Evolutionary conservation across 176 grass and related monocot species (phyloP).

Genomic region (Coix lacrymajobi): DNA sequence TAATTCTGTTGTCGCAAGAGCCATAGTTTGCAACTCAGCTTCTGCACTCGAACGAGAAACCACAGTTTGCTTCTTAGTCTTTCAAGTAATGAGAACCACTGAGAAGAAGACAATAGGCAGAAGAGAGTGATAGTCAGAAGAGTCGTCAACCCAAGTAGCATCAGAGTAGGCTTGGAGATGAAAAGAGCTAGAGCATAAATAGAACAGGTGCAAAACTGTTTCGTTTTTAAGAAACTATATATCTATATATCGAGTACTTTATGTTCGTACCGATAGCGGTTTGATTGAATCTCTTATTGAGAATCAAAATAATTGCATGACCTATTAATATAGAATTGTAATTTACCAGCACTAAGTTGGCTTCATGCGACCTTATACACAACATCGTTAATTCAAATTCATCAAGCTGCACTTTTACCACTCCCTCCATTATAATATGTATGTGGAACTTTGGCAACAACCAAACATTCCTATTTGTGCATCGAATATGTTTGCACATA

Average conservation of each 20-base stretch:
- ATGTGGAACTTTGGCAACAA: background rate
- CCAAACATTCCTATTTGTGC: background rate
- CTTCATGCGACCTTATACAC: background rate
- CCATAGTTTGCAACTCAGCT: no score
- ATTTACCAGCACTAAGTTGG: background rate
- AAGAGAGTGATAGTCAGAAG: no score
- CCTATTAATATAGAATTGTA: background rate
- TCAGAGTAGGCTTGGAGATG: no score
- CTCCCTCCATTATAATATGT: background rate
- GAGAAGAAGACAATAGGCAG: no score
- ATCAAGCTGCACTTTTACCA: background rate
- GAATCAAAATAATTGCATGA: background rate
- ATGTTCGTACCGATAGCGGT: background rate
- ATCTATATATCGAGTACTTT: background rate
- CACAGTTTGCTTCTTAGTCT: no score
- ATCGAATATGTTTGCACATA: background rate
- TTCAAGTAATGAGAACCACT: no score
- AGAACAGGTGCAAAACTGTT: no score
- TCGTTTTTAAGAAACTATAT: no score
- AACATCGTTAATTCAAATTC: background rate
- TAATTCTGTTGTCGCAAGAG: no score
- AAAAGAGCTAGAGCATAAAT: no score
- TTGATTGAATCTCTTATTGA: background rate
- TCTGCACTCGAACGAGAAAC: no score
- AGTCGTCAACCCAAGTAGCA: no score